phyloP scores from a whole-genome alignment of 2,329 filamentous ascomycete species.

The Trematosphaeria pertusa region DNA sequence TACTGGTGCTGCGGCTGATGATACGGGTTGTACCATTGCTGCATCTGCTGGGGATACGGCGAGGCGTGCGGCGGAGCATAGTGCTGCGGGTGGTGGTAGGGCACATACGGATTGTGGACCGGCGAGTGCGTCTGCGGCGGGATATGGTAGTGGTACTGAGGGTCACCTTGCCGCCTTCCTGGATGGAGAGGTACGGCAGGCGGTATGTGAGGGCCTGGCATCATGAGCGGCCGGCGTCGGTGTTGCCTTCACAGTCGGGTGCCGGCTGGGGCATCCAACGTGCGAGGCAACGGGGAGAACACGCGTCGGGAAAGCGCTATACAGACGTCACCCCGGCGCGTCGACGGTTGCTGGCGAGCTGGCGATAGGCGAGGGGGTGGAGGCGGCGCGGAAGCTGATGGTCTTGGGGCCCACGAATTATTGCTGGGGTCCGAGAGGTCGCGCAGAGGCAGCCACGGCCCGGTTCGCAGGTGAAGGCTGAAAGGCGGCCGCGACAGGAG shows the following conservation, averaged over 20 bases:
- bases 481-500: slow-evolving; percentile 20
- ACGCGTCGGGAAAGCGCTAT: slow-evolving; percentile 7
- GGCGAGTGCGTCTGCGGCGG: slow-evolving; percentile 47
- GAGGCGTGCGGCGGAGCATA: slow-evolving; percentile 49
- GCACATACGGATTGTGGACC: slow-evolving; percentile 45
- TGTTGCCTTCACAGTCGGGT: slow-evolving; percentile 50
- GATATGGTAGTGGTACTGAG: slow-evolving; percentile 43
- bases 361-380: slow-evolving; percentile 9
- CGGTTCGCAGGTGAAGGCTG: slow-evolving; percentile 25
- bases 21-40: slow-evolving; percentile 48
- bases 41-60: slow-evolving; percentile 48
- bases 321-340: slow-evolving; percentile 7
- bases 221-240: slow-evolving; percentile 69
- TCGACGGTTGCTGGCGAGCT: not conserved
- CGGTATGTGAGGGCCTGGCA: slow-evolving; percentile 67
- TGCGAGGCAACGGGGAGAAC: slow-evolving; percentile 44
- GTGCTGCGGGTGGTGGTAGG: slow-evolving; percentile 48
- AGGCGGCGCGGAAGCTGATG: slow-evolving; percentile 20
- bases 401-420: slow-evolving; percentile 24
- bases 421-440: slow-evolving; percentile 37
- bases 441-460: slow-evolving; percentile 32
- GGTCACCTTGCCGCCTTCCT: slow-evolving; percentile 51
- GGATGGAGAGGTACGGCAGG: slow-evolving; percentile 48
- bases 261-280: slow-evolving; percentile 46
- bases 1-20: slow-evolving; percentile 50